A percentile compares a stretch with the other conserved stretches of the same genome.
phyloP scores from a whole-genome alignment of 2,329 filamentous ascomycete genomes.

The Pseudogymnoascus sp. region DNA sequence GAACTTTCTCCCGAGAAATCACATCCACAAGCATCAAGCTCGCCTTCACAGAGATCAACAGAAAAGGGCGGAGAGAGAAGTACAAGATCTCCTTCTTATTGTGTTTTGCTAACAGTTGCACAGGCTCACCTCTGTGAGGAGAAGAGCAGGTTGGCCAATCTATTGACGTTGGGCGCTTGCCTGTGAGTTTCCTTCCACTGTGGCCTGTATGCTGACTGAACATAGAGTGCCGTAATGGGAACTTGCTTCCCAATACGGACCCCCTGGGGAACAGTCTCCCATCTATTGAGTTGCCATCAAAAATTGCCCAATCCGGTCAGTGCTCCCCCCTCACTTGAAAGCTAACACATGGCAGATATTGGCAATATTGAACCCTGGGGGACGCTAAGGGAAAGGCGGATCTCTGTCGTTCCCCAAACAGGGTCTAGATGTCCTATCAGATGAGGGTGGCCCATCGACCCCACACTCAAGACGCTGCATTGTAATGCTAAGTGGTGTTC shows the following conservation, averaged over 20 bases:
- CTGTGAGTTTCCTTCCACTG: neutral
- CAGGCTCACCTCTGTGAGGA: neutral
- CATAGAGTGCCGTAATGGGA: neutral
- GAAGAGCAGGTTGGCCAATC: neutral
- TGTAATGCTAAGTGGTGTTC: neutral
- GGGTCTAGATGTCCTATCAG: neutral
- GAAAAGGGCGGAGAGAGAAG: neutral
- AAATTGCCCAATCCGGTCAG: neutral
- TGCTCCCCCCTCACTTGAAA: neutral
- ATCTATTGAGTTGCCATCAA: neutral
- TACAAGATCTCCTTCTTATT: neutral
- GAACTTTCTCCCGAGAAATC: neutral
- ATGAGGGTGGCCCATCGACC: neutral
- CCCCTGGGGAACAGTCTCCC: neutral
- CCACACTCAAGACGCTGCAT: neutral
- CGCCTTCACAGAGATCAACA: neutral
- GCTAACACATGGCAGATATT: neutral
- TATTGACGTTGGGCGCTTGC: neutral
- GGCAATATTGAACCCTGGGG: neutral
- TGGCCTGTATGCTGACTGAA: neutral
- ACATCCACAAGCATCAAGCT: neutral
- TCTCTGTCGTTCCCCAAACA: neutral
- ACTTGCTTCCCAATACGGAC: neutral
- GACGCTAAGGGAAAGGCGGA: neutral
- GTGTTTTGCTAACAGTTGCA: neutral